Conservation (phyloP, 805 yeast species). For the Jamesozyma rosinii region DNA sequence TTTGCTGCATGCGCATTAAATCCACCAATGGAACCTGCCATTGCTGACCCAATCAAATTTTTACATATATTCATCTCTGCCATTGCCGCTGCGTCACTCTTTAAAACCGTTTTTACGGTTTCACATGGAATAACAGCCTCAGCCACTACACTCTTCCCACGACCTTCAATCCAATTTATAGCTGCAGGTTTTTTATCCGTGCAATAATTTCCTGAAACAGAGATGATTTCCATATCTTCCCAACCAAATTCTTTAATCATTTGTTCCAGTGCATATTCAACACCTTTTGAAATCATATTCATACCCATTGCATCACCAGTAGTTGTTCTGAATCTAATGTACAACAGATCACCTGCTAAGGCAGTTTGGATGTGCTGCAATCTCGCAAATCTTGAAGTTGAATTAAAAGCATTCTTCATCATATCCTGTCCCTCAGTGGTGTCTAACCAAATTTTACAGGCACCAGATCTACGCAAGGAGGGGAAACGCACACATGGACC, state of each 20-base stretch:
- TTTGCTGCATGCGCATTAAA: slow-evolving; percentile 98
- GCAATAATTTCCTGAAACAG: slow-evolving; percentile 95
- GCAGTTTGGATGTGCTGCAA: slow-evolving; percentile 87
- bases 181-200: slow-evolving; percentile 97
- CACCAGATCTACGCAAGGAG: slow-evolving; percentile 76
- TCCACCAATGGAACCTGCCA: slow-evolving; percentile 98
- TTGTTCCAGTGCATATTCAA: slow-evolving; percentile 71
- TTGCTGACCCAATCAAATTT: slow-evolving; percentile 90
- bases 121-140: slow-evolving; percentile 84
- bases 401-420: slow-evolving; percentile 83
- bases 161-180: slow-evolving; percentile 97
- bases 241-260: slow-evolving; percentile 88
- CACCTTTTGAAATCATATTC: slow-evolving; percentile 99
- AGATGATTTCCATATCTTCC: slow-evolving; percentile 85
- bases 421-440: slow-evolving; percentile 83
- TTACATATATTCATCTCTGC: slow-evolving; percentile 84
- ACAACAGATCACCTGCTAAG: slow-evolving; percentile 83
- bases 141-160: slow-evolving; percentile 97
- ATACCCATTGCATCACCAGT: slow-evolving; percentile 99
- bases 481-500: slow-evolving; percentile 96
- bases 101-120: slow-evolving; percentile 70
- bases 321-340: slow-evolving; percentile 90
- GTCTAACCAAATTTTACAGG: slow-evolving; percentile 90
- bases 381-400: slow-evolving; percentile 95
- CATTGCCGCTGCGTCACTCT: slow-evolving; percentile 84